Percentiles rank a stretch among this genome's conserved stretches.
phyloP scores from a whole-genome alignment of 2,329 filamentous ascomycete genomes.

The Aureobasidium sp. region DNA sequence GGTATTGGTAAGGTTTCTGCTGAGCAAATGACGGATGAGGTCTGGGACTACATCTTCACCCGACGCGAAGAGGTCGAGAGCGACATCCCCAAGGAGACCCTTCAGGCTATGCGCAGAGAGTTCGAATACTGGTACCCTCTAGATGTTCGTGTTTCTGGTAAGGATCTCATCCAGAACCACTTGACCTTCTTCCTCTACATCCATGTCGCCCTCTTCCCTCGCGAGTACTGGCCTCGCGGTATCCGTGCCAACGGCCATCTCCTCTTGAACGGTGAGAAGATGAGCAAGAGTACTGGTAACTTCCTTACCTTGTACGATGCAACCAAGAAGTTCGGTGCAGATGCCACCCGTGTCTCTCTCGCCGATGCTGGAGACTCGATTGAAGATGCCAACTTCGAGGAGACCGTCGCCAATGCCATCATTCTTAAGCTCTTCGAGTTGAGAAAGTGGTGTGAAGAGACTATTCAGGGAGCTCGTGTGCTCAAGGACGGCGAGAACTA shows the following conservation, averaged over 20 bases:
- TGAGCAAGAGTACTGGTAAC: slow-evolving; percentile 96
- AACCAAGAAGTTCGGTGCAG: slow-evolving; percentile 87
- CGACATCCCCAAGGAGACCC: slow-evolving; percentile 64
- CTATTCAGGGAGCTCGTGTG: slow-evolving; percentile 54
- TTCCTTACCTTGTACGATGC: slow-evolving; percentile 87
- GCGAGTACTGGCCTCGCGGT: slow-evolving; percentile 79
- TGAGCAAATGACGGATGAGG: slow-evolving; percentile 87
- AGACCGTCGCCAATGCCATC: slow-evolving; percentile 84
- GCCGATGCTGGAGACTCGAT: slow-evolving; percentile 93
- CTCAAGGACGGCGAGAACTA: slow-evolving; percentile 39
- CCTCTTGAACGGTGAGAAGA: slow-evolving; percentile 94
- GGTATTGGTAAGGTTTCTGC: slow-evolving; percentile 63
- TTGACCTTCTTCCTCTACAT: slow-evolving; percentile 94
- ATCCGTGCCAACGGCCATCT: slow-evolving; percentile 89
- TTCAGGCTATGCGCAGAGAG: slow-evolving; percentile 77
- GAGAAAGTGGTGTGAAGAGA: slow-evolving; percentile 88
- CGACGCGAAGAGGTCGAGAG: slow-evolving; percentile 63
- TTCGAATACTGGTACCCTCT: slow-evolving; percentile 98
- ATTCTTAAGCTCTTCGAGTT: slow-evolving; percentile 78
- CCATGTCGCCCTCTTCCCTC: slow-evolving; percentile 80
- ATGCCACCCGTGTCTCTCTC: slow-evolving; percentile 83
- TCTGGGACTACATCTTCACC: slow-evolving; percentile 94
- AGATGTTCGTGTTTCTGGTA: slow-evolving; percentile 80
- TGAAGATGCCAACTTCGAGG: slow-evolving; percentile 94
- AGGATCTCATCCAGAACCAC: slow-evolving; percentile 91